Evolutionary conservation across 371 early-diverging fungal species (phyloP), one percentile per base, ranked within the genome.

Genomic region (Mortierella sp.): DNA sequence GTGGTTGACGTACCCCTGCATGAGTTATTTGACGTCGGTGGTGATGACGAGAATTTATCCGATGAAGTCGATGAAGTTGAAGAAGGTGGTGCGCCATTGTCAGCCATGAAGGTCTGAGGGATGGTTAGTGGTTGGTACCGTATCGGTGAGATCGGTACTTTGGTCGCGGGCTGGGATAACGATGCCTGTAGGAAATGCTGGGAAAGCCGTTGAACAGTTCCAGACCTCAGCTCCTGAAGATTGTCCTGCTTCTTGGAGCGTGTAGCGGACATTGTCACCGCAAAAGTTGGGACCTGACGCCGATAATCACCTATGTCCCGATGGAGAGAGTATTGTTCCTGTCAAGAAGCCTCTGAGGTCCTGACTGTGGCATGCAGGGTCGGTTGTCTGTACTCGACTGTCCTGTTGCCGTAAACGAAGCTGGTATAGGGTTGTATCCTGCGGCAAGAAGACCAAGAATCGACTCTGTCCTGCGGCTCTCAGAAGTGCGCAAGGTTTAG

Each of bases 141-240:
- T 25, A 63, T 55, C 16, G 63, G 48, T 19, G 53, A 61, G 3
- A 63, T 51, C 14, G 53, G 31, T 4, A 67, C 50, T 59, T 57
- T 73, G 16, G 60, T 8, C 13, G 29, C 31, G 3, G 58, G 39
- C 27, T 71, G 59, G 16, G 63, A 48, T 7, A 25, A 40, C n/a
- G 65, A 60, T 7, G 71, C 50, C 60, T 71, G 71, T 27, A 64
- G 41, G 43, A 68, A 76, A 5, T 69, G 69, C 39, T 76, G 77
- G 17, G 77, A 76, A 27, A 76, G 77, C 43, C 69, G 60, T 41
- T 76, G 77, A 24, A 76, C 77, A 17, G 69, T 61, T 49, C 77
- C 77, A 54, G 70, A 24, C 66, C 44, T 68, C 44, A 67, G 57
- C 34, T 62, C 63, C 50, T 73, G 67, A 19, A 56, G 39, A 37